phyloP scores from a whole-genome alignment of 1,284 basidiomycete species.

The Xanthoconium separans region DNA sequence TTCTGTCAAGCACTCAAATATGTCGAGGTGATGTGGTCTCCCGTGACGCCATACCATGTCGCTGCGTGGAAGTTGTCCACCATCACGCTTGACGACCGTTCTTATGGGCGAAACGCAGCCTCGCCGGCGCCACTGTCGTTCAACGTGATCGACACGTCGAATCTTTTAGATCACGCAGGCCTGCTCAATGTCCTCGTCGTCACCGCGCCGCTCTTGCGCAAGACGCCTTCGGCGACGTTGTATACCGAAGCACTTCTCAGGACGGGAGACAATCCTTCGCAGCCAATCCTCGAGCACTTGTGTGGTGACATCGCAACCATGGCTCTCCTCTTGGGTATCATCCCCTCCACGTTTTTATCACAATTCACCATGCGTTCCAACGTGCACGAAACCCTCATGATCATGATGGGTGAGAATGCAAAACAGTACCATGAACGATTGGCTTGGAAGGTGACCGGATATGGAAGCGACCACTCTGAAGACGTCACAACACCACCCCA shows the following conservation, averaged over 20 bases:
- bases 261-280: slow-evolving; percentile 26
- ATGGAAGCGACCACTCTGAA: neutral
- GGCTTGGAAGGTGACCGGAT: slow-evolving; percentile 40
- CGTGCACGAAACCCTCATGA: slow-evolving; percentile 36
- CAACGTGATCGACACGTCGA: slow-evolving; percentile 55
- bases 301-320: slow-evolving; percentile 40
- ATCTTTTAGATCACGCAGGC: slow-evolving; percentile 47
- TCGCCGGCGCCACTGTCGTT: slow-evolving; percentile 40
- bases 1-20: slow-evolving; percentile 31
- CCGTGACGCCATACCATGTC: slow-evolving; percentile 16
- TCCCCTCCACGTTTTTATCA: slow-evolving; percentile 41
- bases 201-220: slow-evolving; percentile 38
- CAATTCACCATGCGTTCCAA: slow-evolving; percentile 43
- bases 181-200: slow-evolving; percentile 47
- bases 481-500: neutral
- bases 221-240: slow-evolving; percentile 31
- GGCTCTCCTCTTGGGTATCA: slow-evolving; percentile 41
- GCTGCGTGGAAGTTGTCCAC: slow-evolving; percentile 35
- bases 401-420: neutral
- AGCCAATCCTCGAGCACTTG: slow-evolving; percentile 35
- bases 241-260: slow-evolving; percentile 44
- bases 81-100: slow-evolving; percentile 35
- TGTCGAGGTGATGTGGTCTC: slow-evolving; percentile 5
- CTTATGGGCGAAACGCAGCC: slow-evolving; percentile 29
- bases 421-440: slow-evolving; percentile 42